Evolutionary conservation across 2,329 filamentous ascomycete species (phyloP).

Genomic region (Knoxdaviesia proteae): DNA sequence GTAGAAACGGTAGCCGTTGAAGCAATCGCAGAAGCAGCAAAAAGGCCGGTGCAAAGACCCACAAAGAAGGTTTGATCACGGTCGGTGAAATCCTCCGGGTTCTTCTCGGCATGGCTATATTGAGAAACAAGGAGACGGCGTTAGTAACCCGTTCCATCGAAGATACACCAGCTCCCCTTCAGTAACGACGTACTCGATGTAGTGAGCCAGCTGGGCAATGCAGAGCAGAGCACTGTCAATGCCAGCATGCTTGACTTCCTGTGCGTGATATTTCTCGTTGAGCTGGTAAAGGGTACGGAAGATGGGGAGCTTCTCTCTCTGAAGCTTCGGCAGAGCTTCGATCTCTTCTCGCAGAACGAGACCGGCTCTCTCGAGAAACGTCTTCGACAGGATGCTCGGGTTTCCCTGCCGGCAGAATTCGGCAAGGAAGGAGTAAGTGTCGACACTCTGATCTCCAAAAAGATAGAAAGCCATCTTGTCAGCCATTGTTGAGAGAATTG

Average conservation of each 20-base stretch:
- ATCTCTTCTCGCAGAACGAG: constrained; percentile 39
- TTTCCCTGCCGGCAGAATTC: constrained; percentile 24
- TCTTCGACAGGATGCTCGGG: constrained; percentile 31
- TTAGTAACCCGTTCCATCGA: no score
- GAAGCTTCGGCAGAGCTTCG: constrained; percentile 30
- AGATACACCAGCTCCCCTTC: no score
- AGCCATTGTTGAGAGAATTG: no score
- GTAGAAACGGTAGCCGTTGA: constrained; percentile 40
- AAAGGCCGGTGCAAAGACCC: constrained; percentile 47
- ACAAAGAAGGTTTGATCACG: constrained; percentile 32
- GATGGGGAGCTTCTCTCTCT: constrained; percentile 36
- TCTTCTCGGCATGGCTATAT: constrained; percentile 27
- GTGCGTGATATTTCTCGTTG: constrained; percentile 40
- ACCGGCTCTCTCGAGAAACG: constrained; percentile 37
- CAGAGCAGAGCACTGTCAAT: constrained; percentile 45
- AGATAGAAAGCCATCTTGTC: constrained; percentile 33
- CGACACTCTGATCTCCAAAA: constrained; percentile 52
- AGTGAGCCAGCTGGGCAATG: constrained; percentile 44
- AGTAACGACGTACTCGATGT: constrained; percentile 35
- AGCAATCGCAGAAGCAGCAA: constrained; percentile 48
- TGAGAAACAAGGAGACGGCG: not conserved
- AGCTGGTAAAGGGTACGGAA: constrained; percentile 43
- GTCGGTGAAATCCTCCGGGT: constrained; percentile 29
- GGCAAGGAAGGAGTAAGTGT: constrained; percentile 42
- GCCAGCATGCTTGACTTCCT: constrained; percentile 34